phyloP scores from a whole-genome alignment of 495 filamentous ascomycete genomes.

The Neurospora sp. region DNA sequence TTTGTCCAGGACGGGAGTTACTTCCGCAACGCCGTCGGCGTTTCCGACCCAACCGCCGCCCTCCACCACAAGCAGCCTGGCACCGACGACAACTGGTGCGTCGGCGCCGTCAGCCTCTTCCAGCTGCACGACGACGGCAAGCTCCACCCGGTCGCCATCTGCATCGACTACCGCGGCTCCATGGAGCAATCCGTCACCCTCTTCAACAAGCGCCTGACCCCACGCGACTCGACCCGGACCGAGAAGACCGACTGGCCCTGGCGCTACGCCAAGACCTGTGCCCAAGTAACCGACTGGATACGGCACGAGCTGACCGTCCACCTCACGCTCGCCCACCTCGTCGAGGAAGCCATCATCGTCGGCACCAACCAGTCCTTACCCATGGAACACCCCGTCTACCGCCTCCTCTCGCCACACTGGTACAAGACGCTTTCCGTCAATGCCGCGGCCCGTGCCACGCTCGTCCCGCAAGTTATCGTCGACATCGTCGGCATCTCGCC shows the following conservation, averaged over 20 bases:
- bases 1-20: slow-evolving; percentile 39
- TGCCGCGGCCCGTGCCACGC: slow-evolving; percentile 32
- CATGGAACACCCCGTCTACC: slow-evolving; percentile 29
- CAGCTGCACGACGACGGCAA: slow-evolving; percentile 31
- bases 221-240: slow-evolving; percentile 13
- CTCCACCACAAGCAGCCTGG: slow-evolving; percentile 12
- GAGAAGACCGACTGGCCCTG: slow-evolving; percentile 41
- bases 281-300: slow-evolving; percentile 39
- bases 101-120: slow-evolving; percentile 36
- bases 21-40: slow-evolving; percentile 30
- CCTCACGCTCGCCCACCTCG: slow-evolving; percentile 34
- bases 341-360: slow-evolving; percentile 40
- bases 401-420: slow-evolving; percentile 38
- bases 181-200: slow-evolving; percentile 34
- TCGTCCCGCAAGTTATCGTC: slow-evolving; percentile 34
- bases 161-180: slow-evolving; percentile 31
- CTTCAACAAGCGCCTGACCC: slow-evolving; percentile 33
- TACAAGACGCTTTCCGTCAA: slow-evolving; percentile 40
- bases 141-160: slow-evolving; percentile 39
- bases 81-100: slow-evolving; percentile 21
- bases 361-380: slow-evolving; percentile 31
- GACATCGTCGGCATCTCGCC: slow-evolving; percentile 26
- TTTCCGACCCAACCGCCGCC: slow-evolving; percentile 7
- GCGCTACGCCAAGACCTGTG: slow-evolving; percentile 43
- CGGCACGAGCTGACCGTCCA: slow-evolving; percentile 38